These are phyloP conservation scores for Lepidium africanum DNA, from an alignment of 345 rosid species.

Conservation along the genomic window DNA sequence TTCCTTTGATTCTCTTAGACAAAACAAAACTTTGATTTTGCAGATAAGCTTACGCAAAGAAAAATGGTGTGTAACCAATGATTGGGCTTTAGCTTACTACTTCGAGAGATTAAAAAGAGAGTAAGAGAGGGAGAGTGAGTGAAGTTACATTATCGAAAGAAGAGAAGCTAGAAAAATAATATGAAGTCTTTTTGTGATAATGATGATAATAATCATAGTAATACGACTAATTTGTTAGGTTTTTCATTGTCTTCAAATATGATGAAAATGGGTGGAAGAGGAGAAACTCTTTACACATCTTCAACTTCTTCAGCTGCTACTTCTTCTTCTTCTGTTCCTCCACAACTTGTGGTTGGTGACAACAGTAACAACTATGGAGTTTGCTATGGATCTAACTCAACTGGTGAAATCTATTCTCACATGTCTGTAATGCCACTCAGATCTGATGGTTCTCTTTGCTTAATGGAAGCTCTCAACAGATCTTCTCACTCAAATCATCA, in stretches of 20 bases:
- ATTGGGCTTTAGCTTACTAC: constrained; percentile 37
- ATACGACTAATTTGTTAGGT: constrained; percentile 51
- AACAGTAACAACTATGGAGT: constrained; percentile 39
- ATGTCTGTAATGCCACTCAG: constrained; percentile 78
- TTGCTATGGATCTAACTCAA: constrained; percentile 44
- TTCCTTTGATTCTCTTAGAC: constrained; percentile 40
- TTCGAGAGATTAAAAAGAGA: not conserved
- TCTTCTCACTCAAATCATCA: constrained; percentile 40
- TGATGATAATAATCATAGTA: constrained; percentile 35
- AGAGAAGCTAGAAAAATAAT: constrained; percentile 18
- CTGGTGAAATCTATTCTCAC: constrained; percentile 40
- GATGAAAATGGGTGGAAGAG: constrained; percentile 49
- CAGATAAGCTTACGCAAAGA: not conserved
- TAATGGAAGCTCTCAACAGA: constrained; percentile 76
- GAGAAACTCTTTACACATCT: constrained; percentile 22
- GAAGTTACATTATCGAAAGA: constrained; percentile 11
- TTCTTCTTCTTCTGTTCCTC: constrained; percentile 19
- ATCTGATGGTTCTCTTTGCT: constrained; percentile 93
- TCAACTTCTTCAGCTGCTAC: constrained; percentile 25
- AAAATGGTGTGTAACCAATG: constrained; percentile 39
- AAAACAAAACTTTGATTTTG: constrained; percentile 20
- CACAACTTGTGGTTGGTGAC: constrained; percentile 24
- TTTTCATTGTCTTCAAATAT: constrained; percentile 76
- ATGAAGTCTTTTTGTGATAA: constrained; percentile 61
- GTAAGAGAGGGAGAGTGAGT: not conserved